phyloP scores from a whole-genome alignment of 306 rosid genomes.

The Luffa aegyptiaca region DNA sequence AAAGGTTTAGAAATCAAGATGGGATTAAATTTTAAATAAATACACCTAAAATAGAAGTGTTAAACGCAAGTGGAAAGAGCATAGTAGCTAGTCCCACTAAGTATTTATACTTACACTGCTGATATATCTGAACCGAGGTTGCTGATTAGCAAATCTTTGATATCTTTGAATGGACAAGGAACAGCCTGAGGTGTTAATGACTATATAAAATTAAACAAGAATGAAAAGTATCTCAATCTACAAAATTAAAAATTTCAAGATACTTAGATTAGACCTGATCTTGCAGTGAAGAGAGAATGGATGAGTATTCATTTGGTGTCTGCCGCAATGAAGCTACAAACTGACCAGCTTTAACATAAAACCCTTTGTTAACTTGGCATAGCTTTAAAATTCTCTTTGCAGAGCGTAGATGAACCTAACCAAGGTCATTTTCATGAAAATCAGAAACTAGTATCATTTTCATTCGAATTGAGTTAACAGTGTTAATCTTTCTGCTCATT shows the following conservation, averaged over 20 bases:
- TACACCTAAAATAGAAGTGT: neutral
- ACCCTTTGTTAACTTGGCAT: slow-evolving; percentile 81
- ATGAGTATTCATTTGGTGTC: slow-evolving; percentile 69
- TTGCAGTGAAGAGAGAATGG: slow-evolving; percentile 54
- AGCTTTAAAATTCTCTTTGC: slow-evolving; percentile 54
- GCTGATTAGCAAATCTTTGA: slow-evolving; percentile 38
- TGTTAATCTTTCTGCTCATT: neutral
- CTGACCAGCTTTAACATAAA: slow-evolving; percentile 93
- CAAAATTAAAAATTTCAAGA: neutral
- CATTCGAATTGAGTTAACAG: neutral
- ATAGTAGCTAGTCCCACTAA: slow-evolving; percentile 6
- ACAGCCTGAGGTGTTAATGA: slow-evolving; percentile 48
- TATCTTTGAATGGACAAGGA: slow-evolving; percentile 55
- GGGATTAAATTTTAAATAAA: neutral
- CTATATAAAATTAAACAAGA: slow-evolving; percentile 15
- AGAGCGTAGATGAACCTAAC: slow-evolving; percentile 70
- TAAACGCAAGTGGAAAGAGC: neutral
- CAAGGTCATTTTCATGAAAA: slow-evolving; percentile 7
- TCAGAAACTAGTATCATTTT: neutral
- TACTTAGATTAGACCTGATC: slow-evolving; percentile 46
- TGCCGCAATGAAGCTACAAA: slow-evolving; percentile 56
- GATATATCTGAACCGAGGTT: slow-evolving; percentile 57
- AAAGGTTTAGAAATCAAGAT: neutral
- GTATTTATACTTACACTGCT: slow-evolving; percentile 43
- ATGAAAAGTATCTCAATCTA: neutral